A percentile compares a stretch with the other conserved stretches of the same genome.
These are phyloP conservation scores for Samsoniella hepiali DNA, from an alignment of 2,329 filamentous ascomycete species.

Conservation along the genomic window DNA sequence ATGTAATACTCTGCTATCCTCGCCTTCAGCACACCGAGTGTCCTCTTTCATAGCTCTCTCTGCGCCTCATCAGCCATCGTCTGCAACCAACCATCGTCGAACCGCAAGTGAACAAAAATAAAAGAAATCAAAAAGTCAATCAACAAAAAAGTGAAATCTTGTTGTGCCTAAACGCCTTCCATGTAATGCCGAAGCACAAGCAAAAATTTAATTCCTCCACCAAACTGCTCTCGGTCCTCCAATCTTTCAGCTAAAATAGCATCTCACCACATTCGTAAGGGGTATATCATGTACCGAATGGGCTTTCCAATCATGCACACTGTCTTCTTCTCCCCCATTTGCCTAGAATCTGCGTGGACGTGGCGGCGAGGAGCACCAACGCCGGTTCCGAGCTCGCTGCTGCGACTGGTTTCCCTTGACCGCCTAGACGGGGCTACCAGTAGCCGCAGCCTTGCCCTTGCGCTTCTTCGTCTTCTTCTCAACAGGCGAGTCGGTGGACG, in stretches of 20 bases:
- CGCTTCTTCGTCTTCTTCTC: slow-evolving; percentile 31
- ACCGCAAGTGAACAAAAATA: background rate
- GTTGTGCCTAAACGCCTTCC: slow-evolving; percentile 7
- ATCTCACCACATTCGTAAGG: background rate
- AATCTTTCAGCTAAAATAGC: background rate
- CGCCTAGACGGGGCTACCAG: background rate
- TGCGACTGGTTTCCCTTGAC: background rate
- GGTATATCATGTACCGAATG: background rate
- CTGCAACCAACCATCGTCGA: background rate
- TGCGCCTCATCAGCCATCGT: background rate
- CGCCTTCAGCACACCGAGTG: background rate
- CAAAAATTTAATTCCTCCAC: background rate
- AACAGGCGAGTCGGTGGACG: slow-evolving; percentile 20
- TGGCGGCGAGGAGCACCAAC: background rate
- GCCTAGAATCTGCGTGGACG: background rate
- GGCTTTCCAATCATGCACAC: background rate
- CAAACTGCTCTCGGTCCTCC: background rate
- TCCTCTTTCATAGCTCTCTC: background rate
- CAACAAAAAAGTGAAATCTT: background rate
- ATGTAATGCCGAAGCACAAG: slow-evolving; percentile 6
- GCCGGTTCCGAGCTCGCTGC: background rate
- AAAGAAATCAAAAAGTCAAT: background rate
- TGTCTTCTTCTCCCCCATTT: no score
- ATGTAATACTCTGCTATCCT: background rate
- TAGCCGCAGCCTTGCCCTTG: slow-evolving; percentile 21